A percentile compares a stretch with the other conserved stretches of the same genome.
phyloP scores from a whole-genome alignment of 371 early-diverging fungal genomes.

The Mortierella polycephala region DNA sequence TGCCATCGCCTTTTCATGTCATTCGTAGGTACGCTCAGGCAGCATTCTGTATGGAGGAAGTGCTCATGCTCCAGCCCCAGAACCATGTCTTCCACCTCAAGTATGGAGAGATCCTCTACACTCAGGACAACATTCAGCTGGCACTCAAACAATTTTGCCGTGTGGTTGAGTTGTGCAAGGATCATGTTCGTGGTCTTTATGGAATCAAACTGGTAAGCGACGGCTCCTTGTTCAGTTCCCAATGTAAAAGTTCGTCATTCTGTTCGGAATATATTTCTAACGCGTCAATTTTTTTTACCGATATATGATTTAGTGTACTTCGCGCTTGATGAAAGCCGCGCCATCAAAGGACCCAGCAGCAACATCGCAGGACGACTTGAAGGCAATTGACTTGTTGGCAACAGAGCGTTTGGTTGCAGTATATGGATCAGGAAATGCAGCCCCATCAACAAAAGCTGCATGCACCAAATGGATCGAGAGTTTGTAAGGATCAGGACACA shows the following conservation, averaged over 20 bases:
- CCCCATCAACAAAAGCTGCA: constrained; percentile 21
- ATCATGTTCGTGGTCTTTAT: constrained; percentile 80
- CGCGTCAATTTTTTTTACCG: constrained; percentile 10
- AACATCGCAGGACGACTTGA: constrained; percentile 55
- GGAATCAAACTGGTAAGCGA: constrained; percentile 74
- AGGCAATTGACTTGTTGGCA: constrained; percentile 69
- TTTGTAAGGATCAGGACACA: constrained; percentile 11
- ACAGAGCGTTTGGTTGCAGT: constrained; percentile 71
- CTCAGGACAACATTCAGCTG: constrained; percentile 65
- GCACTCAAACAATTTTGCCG: constrained; percentile 82
- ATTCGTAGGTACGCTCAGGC: constrained; percentile 75
- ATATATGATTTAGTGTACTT: constrained; percentile 19
- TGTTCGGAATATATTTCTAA: constrained; percentile 5
- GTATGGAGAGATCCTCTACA: constrained; percentile 88
- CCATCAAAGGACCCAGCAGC: constrained; percentile 38
- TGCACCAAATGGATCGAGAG: constrained; percentile 49
- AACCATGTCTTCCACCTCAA: constrained; percentile 87
- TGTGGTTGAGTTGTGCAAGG: constrained; percentile 78
- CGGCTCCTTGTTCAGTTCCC: constrained; percentile 1
- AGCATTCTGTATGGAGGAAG: constrained; percentile 90
- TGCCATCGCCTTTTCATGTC: neutral
- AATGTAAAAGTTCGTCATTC: constrained; percentile 25
- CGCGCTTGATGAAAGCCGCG: constrained; percentile 43
- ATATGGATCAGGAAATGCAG: constrained; percentile 45
- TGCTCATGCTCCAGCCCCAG: constrained; percentile 82